Percentiles rank a stretch among this genome's conserved stretches.
These are phyloP conservation scores for Clarireedia homoeocarpa DNA, from an alignment of 2,329 filamentous ascomycete species.

Conservation along the genomic window DNA sequence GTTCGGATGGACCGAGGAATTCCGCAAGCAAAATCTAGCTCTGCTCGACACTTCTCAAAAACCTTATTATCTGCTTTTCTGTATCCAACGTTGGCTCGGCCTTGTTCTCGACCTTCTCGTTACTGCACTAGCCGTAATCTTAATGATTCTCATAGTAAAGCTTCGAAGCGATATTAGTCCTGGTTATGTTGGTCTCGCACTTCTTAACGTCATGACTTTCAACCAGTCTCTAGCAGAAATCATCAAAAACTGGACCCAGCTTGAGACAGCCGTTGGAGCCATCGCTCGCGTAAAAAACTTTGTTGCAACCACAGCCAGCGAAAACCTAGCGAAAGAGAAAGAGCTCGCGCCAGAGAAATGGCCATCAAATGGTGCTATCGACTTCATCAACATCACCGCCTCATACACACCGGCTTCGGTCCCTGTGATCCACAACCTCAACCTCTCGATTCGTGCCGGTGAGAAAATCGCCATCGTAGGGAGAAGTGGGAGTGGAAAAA, in stretches of 20 bases:
- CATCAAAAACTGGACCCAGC: constrained; percentile 22
- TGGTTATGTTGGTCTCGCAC: constrained; percentile 26
- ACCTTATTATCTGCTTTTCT: constrained; percentile 50
- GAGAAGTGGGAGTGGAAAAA: constrained; percentile 36
- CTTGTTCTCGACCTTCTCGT: constrained; percentile 32
- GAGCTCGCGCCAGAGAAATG: constrained; percentile 16
- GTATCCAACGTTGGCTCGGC: constrained; percentile 49
- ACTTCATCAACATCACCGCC: constrained; percentile 28
- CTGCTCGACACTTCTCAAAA: constrained; percentile 47
- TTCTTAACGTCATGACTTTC: constrained; percentile 26
- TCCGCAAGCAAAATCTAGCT: constrained; percentile 31
- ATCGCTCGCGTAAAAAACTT: constrained; percentile 19
- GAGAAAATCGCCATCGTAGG: constrained; percentile 45
- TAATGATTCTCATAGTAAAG: constrained; percentile 30
- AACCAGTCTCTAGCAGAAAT: constrained; percentile 19
- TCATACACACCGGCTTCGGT: constrained; percentile 23
- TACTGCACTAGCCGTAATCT: constrained; percentile 24
- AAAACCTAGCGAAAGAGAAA: constrained; percentile 15
- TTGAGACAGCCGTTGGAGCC: constrained; percentile 25
- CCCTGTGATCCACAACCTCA: constrained; percentile 25
- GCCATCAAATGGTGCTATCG: constrained; percentile 25
- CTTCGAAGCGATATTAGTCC: constrained; percentile 23
- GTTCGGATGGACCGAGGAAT: constrained; percentile 34
- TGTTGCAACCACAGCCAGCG: constrained; percentile 10
- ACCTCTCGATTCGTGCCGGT: constrained; percentile 42